Percentiles rank a stretch among this genome's conserved stretches.
Evolutionary conservation across 2,329 filamentous ascomycete genomes (phyloP).

Genomic region (Colletotrichum nymphaeae): DNA sequence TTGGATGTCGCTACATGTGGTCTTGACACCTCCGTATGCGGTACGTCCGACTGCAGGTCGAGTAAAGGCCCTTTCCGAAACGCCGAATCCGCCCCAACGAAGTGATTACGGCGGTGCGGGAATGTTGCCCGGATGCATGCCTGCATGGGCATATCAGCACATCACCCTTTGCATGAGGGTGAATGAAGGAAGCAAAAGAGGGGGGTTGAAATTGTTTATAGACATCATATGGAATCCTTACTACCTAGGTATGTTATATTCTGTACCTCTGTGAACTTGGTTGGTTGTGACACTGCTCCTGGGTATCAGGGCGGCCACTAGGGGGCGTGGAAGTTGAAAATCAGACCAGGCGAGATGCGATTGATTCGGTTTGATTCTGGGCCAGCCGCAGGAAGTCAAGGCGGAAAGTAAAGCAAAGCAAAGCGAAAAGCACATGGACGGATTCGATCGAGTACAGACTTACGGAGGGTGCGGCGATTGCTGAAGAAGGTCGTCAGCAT

Average conservation of each 20-base stretch:
- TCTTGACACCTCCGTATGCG: background rate
- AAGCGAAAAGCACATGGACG: background rate
- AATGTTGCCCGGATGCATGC: constrained; percentile 12
- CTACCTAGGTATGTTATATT: too few species aligned
- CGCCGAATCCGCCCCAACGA: background rate
- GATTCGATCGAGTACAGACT: background rate
- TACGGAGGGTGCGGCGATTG: background rate
- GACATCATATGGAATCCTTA: background rate
- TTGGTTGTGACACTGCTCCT: too few species aligned
- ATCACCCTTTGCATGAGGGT: background rate
- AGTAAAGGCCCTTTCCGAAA: background rate
- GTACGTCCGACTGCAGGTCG: background rate
- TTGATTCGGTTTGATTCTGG: background rate
- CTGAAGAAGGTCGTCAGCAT: background rate
- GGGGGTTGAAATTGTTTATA: background rate
- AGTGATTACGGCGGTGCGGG: background rate
- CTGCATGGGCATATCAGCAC: background rate
- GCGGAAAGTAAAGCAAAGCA: background rate
- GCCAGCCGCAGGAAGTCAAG: background rate
- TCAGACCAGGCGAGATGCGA: background rate
- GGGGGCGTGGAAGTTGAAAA: background rate
- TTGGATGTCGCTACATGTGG: constrained; percentile 20
- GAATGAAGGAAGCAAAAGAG: background rate
- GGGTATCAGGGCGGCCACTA: background rate
- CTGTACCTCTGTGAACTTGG: too few species aligned